These are phyloP conservation scores for Dactylorhiza incarnata DNA, from an alignment of 106 monocot genomes.

Conservation along the genomic window DNA sequence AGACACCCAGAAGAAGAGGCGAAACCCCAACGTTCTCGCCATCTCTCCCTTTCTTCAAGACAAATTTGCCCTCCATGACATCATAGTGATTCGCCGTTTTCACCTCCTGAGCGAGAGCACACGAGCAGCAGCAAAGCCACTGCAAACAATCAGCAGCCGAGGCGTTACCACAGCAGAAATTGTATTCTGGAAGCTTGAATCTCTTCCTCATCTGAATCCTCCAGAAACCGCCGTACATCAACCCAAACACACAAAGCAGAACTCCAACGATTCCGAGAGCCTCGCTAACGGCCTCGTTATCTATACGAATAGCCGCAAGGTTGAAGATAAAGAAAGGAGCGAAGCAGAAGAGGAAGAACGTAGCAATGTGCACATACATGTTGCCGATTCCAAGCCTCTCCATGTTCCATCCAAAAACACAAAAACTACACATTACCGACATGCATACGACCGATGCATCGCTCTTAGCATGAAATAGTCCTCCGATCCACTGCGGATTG, in stretches of 20 bases:
- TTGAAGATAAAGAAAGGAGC: slow-evolving; percentile 62
- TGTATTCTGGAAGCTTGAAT: slow-evolving; percentile 36
- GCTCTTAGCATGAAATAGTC: slow-evolving; percentile 42
- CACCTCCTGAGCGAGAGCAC: slow-evolving; percentile 69
- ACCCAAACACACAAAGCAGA: slow-evolving; percentile 44
- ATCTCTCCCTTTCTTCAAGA: slow-evolving; percentile 7
- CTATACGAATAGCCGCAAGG: slow-evolving; percentile 47
- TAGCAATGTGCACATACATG: slow-evolving; percentile 59
- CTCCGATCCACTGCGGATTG: slow-evolving; percentile 45
- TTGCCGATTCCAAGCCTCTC: slow-evolving; percentile 66
- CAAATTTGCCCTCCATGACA: slow-evolving; percentile 30
- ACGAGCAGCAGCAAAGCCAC: slow-evolving; percentile 64
- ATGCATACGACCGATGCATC: slow-evolving; percentile 35
- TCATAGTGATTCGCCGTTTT: slow-evolving; percentile 42
- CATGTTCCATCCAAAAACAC: slow-evolving; percentile 81
- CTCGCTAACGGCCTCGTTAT: slow-evolving; percentile 34
- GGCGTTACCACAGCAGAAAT: slow-evolving; percentile 32
- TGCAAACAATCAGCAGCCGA: slow-evolving; percentile 39
- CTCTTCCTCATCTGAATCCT: slow-evolving; percentile 69
- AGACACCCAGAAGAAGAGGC: slow-evolving; percentile 23
- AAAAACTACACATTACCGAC: slow-evolving; percentile 56
- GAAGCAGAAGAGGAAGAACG: slow-evolving; percentile 48
- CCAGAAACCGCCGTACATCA: slow-evolving; percentile 74
- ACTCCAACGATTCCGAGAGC: slow-evolving; percentile 34
- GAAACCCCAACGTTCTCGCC: slow-evolving; percentile 3